Conservation (phyloP, 108 stramenopile genomes). For the Skeletonema tropicum region DNA sequence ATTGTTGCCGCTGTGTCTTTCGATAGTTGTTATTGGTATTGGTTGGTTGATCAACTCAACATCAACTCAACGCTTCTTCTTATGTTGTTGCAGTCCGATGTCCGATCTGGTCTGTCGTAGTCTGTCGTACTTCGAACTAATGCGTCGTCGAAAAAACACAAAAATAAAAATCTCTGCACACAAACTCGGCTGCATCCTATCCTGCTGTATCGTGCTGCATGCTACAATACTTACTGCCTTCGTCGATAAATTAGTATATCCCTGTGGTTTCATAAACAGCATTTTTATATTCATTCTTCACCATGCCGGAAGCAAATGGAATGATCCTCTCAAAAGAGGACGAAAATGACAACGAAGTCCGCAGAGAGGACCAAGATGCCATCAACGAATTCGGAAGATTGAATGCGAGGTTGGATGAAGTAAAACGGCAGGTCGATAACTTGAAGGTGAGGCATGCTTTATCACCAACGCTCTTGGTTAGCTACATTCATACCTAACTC, state of each 20-base stretch:
- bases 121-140: too few relatives aligned
- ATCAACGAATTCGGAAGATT: constrained; percentile 93
- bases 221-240: too few relatives aligned
- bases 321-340: constrained; percentile 75
- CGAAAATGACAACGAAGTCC: constrained; percentile 84
- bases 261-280: neutral
- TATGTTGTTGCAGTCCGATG: too few relatives aligned
- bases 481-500: neutral
- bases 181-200: too few relatives aligned
- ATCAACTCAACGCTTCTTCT: too few relatives aligned
- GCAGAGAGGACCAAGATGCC: constrained; percentile 88
- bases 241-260: too few relatives aligned
- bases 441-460: constrained; percentile 61
- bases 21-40: too few relatives aligned
- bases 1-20: constrained; percentile 36
- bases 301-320: constrained; percentile 48
- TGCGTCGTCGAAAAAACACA: too few relatives aligned
- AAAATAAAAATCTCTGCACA: too few relatives aligned
- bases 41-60: too few relatives aligned
- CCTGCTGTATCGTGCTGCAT: too few relatives aligned
- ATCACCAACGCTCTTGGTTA: neutral
- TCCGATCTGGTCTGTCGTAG: too few relatives aligned
- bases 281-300: neutral
- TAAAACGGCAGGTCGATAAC: constrained; percentile 55
- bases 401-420: constrained; percentile 87